phyloP scores from a whole-genome alignment of 176 grass and related monocot species.

The Pontederia paniculata region DNA sequence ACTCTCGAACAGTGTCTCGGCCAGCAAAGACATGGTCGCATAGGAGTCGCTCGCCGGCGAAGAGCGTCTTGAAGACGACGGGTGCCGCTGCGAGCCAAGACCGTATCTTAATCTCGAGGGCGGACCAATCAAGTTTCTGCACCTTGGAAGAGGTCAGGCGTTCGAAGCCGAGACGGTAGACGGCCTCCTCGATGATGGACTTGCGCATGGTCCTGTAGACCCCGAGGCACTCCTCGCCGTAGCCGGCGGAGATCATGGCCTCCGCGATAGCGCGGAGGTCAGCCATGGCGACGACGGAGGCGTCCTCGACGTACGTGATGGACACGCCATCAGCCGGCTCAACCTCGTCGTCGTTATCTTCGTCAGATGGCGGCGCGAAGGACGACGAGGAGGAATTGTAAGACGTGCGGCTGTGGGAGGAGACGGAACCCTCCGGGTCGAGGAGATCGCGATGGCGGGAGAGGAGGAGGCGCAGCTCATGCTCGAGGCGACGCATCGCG shows the following conservation, averaged over 20 bases:
- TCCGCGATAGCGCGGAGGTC: not conserved
- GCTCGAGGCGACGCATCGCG: constrained; percentile 39
- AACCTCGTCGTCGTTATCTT: constrained; percentile 6
- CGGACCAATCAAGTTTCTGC: constrained; percentile 31
- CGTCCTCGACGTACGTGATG: not conserved
- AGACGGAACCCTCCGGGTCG: not conserved
- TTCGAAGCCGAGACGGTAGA: constrained; percentile 33
- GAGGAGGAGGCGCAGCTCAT: constrained; percentile 33
- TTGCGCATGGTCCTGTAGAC: constrained; percentile 38
- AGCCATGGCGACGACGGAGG: not conserved
- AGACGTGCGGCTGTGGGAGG: not conserved
- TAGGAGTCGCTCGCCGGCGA: constrained; percentile 25
- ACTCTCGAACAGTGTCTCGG: constrained; percentile 1
- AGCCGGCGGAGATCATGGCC: constrained; percentile 50
- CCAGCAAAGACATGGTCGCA: constrained; percentile 33
- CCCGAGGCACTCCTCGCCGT: constrained; percentile 53
- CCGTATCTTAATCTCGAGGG: constrained; percentile 27
- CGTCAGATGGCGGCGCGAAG: constrained; percentile 1
- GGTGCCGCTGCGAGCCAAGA: constrained; percentile 31
- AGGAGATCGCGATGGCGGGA: constrained; percentile 4
- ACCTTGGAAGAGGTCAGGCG: not conserved
- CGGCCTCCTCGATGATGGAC: constrained; percentile 1
- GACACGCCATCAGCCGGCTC: not conserved
- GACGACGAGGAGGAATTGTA: not conserved
- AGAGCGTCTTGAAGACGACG: constrained; percentile 25